Percentiles rank a stretch among this genome's conserved stretches.
phyloP scores from a whole-genome alignment of 1,139 yeast genomes.

The Arxiozyma telluris region DNA sequence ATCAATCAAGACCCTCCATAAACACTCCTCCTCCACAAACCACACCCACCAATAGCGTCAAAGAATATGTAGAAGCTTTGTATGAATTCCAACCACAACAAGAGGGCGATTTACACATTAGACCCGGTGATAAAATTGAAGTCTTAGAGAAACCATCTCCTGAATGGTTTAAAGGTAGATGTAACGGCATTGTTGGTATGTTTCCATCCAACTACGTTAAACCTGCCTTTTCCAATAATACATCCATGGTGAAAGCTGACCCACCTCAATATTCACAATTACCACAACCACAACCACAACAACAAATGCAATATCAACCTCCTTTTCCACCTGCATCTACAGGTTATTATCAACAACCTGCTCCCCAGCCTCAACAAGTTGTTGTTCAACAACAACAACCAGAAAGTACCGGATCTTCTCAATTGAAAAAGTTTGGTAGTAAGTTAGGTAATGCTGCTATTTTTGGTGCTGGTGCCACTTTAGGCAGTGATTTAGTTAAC shows the following conservation, averaged over 20 bases:
- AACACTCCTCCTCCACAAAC: neutral
- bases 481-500: constrained; percentile 81
- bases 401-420: constrained; percentile 8
- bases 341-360: constrained; percentile 9
- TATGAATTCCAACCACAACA: constrained; percentile 66
- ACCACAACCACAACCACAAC: constrained; percentile 3
- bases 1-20: constrained; percentile 8
- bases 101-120: constrained; percentile 59
- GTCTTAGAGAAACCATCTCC: constrained; percentile 66
- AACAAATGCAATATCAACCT: constrained; percentile 15
- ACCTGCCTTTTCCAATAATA: constrained; percentile 32
- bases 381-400: constrained; percentile 12
- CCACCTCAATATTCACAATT: constrained; percentile 8
- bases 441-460: constrained; percentile 81
- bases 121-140: constrained; percentile 58
- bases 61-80: constrained; percentile 51
- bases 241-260: constrained; percentile 33
- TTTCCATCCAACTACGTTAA: constrained; percentile 85
- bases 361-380: constrained; percentile 11
- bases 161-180: constrained; percentile 88
- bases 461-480: constrained; percentile 96
- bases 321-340: constrained; percentile 16
- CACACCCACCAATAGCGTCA: neutral
- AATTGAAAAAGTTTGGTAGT: constrained; percentile 11
- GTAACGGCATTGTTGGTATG: constrained; percentile 57